Conservation (phyloP, 1,284 basidiomycete genomes). For the Cryptococcus sp. region DNA sequence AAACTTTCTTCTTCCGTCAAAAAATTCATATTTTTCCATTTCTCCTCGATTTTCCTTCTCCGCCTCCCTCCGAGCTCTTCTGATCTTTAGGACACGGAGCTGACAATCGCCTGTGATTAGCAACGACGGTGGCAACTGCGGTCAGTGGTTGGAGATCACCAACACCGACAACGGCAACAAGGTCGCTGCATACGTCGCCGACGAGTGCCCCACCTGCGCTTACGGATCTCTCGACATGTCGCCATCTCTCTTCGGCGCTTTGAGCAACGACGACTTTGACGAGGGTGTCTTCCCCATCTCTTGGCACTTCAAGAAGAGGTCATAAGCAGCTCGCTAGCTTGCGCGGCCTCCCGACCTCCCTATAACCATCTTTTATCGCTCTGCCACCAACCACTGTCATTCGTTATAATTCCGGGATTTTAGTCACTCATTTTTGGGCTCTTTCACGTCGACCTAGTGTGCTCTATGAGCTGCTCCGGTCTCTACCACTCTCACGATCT, state of each 20-base stretch:
- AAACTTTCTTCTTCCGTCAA: too few species aligned
- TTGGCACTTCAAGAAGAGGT: constrained; percentile 18
- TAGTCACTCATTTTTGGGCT: too few species aligned
- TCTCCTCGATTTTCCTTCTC: neutral
- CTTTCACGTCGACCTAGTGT: too few species aligned
- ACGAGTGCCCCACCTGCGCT: constrained; percentile 53
- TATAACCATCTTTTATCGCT: neutral
- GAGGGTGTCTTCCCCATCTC: constrained; percentile 49
- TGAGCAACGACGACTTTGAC: constrained; percentile 37
- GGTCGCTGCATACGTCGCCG: constrained; percentile 64
- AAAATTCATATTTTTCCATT: too few species aligned
- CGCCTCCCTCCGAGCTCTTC: neutral
- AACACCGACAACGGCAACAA: constrained; percentile 62
- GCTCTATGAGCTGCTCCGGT: too few species aligned
- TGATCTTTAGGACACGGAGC: neutral
- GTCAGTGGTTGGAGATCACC: constrained; percentile 63
- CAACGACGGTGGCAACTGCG: constrained; percentile 58
- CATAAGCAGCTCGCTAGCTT: constrained; percentile 7
- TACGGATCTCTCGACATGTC: constrained; percentile 56
- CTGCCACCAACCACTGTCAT: too few species aligned
- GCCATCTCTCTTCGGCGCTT: constrained; percentile 50
- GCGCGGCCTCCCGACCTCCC: neutral
- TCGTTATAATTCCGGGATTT: too few species aligned
- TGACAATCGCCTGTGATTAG: neutral
- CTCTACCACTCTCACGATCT: too few species aligned